phyloP scores from a whole-genome alignment of 257 asterid genomes.

The Nicotiana tabacum region DNA sequence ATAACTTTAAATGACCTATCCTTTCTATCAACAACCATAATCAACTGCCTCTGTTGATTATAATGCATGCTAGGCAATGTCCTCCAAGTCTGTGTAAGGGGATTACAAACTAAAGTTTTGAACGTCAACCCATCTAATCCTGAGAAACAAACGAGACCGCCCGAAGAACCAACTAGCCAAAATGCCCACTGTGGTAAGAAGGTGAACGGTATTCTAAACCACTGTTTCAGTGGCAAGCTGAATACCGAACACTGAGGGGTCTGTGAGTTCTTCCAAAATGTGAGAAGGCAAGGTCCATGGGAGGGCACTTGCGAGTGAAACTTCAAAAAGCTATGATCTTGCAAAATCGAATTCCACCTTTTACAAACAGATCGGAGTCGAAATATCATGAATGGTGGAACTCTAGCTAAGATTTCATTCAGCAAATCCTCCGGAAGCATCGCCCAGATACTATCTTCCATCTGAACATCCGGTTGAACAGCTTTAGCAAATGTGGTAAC shows the following conservation, averaged over 20 bases:
- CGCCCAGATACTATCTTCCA: conserved; percentile 98
- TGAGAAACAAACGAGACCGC: conserved; percentile 90
- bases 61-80: conserved; percentile 82
- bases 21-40: conserved; percentile 82
- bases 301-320: conserved; percentile 94
- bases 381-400: conserved; percentile 93
- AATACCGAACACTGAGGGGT: conserved; percentile 91
- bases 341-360: conserved; percentile 93
- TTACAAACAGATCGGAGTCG: conserved; percentile 89
- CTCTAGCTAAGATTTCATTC: conserved; percentile 86
- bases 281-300: conserved; percentile 95
- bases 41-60: conserved; percentile 90
- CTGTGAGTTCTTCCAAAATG: conserved; percentile 82
- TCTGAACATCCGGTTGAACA: conserved; percentile 75
- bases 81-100: conserved; percentile 86
- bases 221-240: conserved; percentile 91
- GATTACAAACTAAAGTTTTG: conserved; percentile 83
- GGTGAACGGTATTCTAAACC: conserved; percentile 88
- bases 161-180: conserved; percentile 98
- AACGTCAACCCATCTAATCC: conserved; percentile 78
- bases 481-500: conserved; percentile 55
- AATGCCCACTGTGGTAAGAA: conserved; percentile 93
- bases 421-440: conserved; percentile 92
- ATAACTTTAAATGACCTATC: conserved; percentile 75
- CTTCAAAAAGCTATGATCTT: conserved; percentile 78